A percentile compares a stretch with the other conserved stretches of the same genome.
Evolutionary conservation across 495 filamentous ascomycete genomes (phyloP).

Genomic region (Tuber indicum): DNA sequence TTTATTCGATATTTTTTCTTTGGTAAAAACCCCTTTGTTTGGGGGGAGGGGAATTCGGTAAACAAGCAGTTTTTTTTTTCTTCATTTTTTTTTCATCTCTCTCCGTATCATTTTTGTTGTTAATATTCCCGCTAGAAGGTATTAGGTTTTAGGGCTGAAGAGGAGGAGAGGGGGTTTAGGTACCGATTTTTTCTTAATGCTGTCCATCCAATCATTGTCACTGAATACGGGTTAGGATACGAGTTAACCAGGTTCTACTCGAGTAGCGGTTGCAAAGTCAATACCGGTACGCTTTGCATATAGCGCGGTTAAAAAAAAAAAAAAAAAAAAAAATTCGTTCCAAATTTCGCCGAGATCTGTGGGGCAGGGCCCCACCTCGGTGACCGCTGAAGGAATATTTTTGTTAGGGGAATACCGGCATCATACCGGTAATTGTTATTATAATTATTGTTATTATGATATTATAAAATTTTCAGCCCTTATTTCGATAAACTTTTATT

Average conservation of each 20-base stretch:
- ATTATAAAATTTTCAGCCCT: neutral
- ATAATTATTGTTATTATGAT: no score
- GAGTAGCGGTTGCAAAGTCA: neutral
- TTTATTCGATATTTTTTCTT: neutral
- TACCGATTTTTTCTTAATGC: no score
- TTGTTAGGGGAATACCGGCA: neutral
- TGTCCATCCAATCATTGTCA: neutral
- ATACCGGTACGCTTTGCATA: neutral
- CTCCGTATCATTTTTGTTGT: neutral
- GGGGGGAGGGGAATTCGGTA: neutral
- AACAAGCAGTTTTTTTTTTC: neutral
- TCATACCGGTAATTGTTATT: no score
- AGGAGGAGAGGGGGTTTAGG: neutral
- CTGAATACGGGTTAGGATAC: no score
- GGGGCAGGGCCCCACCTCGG: no score
- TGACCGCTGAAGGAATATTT: neutral
- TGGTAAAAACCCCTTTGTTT: neutral
- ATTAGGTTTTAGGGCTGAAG: neutral
- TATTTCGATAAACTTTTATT: neutral
- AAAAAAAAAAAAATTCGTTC: no score
- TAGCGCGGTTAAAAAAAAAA: no score
- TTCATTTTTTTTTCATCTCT: no score
- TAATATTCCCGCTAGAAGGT: neutral
- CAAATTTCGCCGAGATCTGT: neutral
- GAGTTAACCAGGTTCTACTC: neutral